Percentiles rank a stretch among this genome's conserved stretches.
Conservation (phyloP, 2,329 filamentous ascomycete species). For the Aplosporella prunicola region DNA sequence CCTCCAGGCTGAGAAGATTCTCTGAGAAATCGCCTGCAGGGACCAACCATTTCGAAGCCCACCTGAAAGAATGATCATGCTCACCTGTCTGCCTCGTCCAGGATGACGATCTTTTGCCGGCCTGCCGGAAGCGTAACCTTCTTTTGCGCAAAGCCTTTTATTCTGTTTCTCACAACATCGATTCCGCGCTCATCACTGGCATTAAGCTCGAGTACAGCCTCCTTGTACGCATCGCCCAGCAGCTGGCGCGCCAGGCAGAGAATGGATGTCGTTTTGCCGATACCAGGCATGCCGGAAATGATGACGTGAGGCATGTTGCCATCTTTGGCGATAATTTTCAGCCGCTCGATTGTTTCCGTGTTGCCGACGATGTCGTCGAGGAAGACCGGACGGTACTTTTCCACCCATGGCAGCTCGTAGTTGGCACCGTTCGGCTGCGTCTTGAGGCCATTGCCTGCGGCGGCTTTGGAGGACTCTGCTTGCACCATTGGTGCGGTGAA, state of each 20-base stretch:
- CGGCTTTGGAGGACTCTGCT: constrained; percentile 42
- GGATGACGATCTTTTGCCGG: constrained; percentile 90
- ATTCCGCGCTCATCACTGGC: constrained; percentile 95
- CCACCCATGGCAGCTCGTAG: constrained; percentile 86
- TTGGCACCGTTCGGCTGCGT: constrained; percentile 29
- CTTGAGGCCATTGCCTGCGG: constrained; percentile 34
- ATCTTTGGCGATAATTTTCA: constrained; percentile 97
- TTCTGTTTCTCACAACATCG: constrained; percentile 91
- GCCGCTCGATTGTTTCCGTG: constrained; percentile 89
- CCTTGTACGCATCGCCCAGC: constrained; percentile 88
- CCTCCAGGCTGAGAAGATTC: neutral
- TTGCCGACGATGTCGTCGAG: constrained; percentile 97
- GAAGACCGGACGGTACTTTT: constrained; percentile 93
- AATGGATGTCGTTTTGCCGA: constrained; percentile 95
- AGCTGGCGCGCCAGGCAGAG: constrained; percentile 87
- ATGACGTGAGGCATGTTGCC: constrained; percentile 99
- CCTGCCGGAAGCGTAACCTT: constrained; percentile 90
- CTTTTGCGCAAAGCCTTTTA: constrained; percentile 98
- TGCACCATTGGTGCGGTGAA: constrained; percentile 31
- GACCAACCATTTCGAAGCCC: neutral
- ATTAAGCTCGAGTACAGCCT: constrained; percentile 92
- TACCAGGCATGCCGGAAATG: constrained; percentile 98
- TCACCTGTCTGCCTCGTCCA: constrained; percentile 88
- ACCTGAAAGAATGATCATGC: constrained; percentile 1
- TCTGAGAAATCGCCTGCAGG: too few species aligned